These are phyloP conservation scores for Cercospora sp. DNA, from an alignment of 2,329 filamentous ascomycete genomes.

Conservation along the genomic window DNA sequence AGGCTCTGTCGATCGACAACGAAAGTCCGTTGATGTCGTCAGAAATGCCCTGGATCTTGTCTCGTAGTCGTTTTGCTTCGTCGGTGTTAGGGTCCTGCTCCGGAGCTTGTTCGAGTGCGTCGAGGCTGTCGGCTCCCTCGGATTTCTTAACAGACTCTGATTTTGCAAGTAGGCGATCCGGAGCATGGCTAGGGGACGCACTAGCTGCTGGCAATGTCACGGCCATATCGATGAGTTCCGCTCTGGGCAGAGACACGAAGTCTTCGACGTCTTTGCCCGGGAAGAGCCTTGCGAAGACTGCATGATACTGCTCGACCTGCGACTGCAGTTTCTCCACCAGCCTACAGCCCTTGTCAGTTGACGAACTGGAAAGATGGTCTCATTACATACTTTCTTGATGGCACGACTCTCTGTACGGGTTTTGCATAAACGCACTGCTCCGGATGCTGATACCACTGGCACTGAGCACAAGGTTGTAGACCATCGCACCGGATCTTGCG, in stretches of 20 bases:
- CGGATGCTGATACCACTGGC: constrained; percentile 75
- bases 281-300: constrained; percentile 46
- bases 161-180: constrained; percentile 4
- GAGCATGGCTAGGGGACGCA: constrained; percentile 35
- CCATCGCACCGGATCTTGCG: constrained; percentile 84
- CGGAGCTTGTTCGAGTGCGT: constrained; percentile 69
- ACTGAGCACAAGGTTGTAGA: constrained; percentile 77
- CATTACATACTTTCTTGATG: constrained; percentile 69
- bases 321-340: constrained; percentile 54
- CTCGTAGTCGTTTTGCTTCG: constrained; percentile 52
- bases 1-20: constrained; percentile 34
- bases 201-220: constrained; percentile 44
- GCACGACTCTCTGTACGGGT: constrained; percentile 72
- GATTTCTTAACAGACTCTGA: constrained; percentile 41
- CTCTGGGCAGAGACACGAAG: constrained; percentile 43
- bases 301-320: constrained; percentile 50
- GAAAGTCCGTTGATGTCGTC: constrained; percentile 39
- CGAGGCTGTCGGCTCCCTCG: constrained; percentile 55
- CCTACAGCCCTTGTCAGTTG: constrained; percentile 51
- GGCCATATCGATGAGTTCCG: constrained; percentile 49
- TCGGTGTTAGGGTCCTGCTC: constrained; percentile 66
- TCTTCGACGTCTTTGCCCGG: constrained; percentile 45
- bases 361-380: neutral
- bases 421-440: constrained; percentile 80
- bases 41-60: constrained; percentile 45